Evolutionary conservation across 2,329 filamentous ascomycete species (phyloP), one percentile per base, ranked within the genome.

Genomic region (Sclerotinia minor): DNA sequence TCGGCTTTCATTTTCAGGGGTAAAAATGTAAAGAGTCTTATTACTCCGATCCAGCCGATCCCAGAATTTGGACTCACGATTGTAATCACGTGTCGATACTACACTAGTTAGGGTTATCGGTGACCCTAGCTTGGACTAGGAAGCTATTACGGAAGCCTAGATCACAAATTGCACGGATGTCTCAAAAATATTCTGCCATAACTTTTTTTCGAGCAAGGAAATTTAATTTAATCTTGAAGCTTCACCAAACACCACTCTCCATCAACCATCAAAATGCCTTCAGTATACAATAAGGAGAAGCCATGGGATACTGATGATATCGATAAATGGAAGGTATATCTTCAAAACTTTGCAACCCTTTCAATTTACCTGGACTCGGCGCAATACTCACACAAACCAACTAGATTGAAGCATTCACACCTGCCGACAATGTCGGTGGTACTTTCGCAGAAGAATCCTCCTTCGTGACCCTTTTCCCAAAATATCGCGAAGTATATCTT

Each of bases 241-340:
- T 61, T 52, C 65, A 64, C 52, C 54, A 63, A 63, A 38, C 59
- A 50, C 68, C 71, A 57, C 68, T 65, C 69, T 70, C 68, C 69
- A 72, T 59, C 65, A 70, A 58, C 50, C 17, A 19, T 61, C 72
- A 77, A 73, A 53, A 93, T 97, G 93, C 92, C 93, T 71, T 95
- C 92, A 41, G 96, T 90, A 72, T 88, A 97, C 81, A 91, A 97
- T 71, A 90, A 87, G 73, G 92, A 96, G 3, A 97, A 97, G 79
- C 91, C 92, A 67, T 96, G 94, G 94, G 94, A 97, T 76, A 96
- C 94, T 67, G 94, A 96, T 71, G 95, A 97, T 76, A 92, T 98
- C 72, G 94, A 98, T 81, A 96, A 97, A 79, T 98, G 93, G 93
- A 94, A 93, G 83, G 88, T 89, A 70, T 65, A 60, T 67, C 32